These are phyloP conservation scores for Hypoxylon sp. DNA, from an alignment of 2,329 filamentous ascomycete genomes.

Conservation along the genomic window DNA sequence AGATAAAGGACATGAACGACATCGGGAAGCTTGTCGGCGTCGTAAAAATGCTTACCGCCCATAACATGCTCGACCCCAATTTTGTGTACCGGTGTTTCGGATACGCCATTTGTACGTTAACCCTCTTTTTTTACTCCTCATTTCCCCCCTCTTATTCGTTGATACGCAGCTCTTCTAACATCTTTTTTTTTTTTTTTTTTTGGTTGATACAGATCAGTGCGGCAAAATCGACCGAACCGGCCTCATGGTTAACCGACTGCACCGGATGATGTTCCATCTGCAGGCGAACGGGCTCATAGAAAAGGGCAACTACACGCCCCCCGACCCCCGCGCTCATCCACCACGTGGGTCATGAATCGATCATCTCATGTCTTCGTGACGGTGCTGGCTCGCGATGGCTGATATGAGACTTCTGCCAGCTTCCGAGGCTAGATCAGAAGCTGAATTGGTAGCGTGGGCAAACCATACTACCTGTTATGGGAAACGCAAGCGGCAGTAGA, in stretches of 20 bases:
- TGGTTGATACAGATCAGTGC: background rate
- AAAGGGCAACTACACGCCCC: background rate
- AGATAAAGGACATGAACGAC: background rate
- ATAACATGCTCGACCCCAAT: background rate
- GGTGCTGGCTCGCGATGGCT: no score
- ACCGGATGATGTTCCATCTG: background rate
- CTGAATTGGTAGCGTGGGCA: no score
- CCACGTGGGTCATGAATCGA: no score
- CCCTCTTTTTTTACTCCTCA: background rate
- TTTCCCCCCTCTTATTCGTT: background rate
- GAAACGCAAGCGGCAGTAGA: no score
- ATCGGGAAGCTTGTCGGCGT: slow-evolving; percentile 3
- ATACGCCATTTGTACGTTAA: background rate
- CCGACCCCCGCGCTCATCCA: no score
- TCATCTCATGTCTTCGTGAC: no score
- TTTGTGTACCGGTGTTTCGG: background rate
- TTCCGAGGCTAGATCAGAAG: no score
- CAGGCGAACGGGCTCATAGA: background rate
- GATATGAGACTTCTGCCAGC: no score
- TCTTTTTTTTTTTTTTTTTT: no score
- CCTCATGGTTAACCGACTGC: background rate
- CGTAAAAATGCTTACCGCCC: background rate
- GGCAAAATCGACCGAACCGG: background rate
- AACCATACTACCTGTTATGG: no score
- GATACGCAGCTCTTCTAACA: background rate